Evolutionary conservation across 176 grass and related monocot species (phyloP), one percentile per base, ranked within the genome.

Genomic region (Zea mays): DNA sequence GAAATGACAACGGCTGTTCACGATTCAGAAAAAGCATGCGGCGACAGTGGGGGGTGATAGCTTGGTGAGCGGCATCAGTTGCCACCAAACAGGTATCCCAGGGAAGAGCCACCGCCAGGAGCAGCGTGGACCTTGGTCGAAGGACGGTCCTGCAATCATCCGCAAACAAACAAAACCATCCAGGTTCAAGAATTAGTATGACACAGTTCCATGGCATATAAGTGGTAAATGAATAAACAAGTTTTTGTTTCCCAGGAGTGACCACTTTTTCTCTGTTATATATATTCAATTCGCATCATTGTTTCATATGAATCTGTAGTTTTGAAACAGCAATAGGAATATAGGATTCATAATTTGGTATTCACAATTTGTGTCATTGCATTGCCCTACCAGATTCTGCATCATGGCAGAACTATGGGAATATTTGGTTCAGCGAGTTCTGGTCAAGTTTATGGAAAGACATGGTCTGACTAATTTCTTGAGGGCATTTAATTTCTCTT

Each of bases 31-130:
- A 27, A 39, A 39, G 38, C 47, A 56, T 3, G 2, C 45, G 4
- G 7, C 9, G 10, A 37, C 11, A 4, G 59, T 41, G 9, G 44
- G 44, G 11, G 45, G 9, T 4, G 67, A 42, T 71, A 78, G 50
- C 65, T 79, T 34, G 49, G 73, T 7, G 59, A 47, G 54, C 65
- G 39, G 19, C 51, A 27, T 86, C 84, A 86, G 6, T 86, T 86
- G 5, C 90, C 87, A 59, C 90, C 90, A 11, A 93, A 93, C 35
- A 93, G 81, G 51, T 93, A 93, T 69, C 62, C 84, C 50, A 93
- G 81, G 68, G 87, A 87, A 77, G 90, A 93, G 11, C 87, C 81
- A 69, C 90, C 90, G 4, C 90, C 90, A 0, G 90, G 90, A 37
- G 80, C 90, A 44, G 72, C 67, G 19, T 87, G 81, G 59, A 93